Evolutionary conservation across 495 filamentous ascomycete genomes (phyloP).

Genomic region (Aspergillus incahuasiensis): DNA sequence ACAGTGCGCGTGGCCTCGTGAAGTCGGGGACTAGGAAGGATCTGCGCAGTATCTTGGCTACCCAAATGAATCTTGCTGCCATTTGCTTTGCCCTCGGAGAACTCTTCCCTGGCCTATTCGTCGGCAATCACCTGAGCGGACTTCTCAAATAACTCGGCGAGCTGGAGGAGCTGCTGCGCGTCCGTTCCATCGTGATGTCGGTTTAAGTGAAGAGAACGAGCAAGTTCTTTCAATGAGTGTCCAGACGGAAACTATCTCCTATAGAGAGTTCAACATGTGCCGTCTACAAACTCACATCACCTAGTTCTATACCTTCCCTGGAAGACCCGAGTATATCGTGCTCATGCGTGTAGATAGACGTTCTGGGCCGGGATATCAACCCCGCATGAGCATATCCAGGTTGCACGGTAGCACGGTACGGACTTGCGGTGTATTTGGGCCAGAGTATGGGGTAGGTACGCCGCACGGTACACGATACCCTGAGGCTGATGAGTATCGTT

Average conservation of each 20-base stretch:
- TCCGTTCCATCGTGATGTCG: too few species aligned
- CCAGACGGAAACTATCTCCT: too few species aligned
- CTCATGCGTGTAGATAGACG: too few species aligned
- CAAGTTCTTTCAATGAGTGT: too few species aligned
- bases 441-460: not conserved
- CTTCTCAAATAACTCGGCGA: too few species aligned
- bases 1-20: constrained; percentile 4
- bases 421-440: not conserved
- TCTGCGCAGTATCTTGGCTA: not conserved
- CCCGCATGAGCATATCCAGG: not conserved
- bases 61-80: not conserved
- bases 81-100: not conserved
- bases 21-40: not conserved
- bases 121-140: too few species aligned
- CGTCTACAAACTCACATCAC: not conserved
- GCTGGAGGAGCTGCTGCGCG: too few species aligned
- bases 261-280: too few species aligned
- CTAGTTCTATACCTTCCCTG: not conserved
- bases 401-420: not conserved
- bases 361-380: not conserved
- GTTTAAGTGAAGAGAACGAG: too few species aligned
- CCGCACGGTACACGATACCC: not conserved
- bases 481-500: not conserved
- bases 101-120: too few species aligned
- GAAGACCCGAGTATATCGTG: constrained; percentile 2